Percentiles rank a stretch among this genome's conserved stretches.
These are phyloP conservation scores for Aspergillus pseudotamarii DNA, from an alignment of 2,329 filamentous ascomycete species.

Conservation along the genomic window DNA sequence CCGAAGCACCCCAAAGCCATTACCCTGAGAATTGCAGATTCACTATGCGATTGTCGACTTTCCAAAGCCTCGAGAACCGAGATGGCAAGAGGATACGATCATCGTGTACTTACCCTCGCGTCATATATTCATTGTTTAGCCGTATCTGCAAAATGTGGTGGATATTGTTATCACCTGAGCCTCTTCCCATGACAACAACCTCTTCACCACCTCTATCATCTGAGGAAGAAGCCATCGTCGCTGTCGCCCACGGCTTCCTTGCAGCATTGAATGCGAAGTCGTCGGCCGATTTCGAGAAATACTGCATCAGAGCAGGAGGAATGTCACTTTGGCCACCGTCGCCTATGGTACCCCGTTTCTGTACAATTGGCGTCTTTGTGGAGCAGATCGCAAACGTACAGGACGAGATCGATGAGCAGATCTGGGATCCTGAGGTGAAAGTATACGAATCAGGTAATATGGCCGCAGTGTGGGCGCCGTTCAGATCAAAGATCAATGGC, in stretches of 20 bases:
- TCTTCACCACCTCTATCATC: conserved; percentile 7
- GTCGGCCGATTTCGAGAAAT: conserved; percentile 35
- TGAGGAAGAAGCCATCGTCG: conserved; percentile 30
- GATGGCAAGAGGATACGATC: neutral
- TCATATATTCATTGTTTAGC: neutral
- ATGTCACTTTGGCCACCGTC: conserved; percentile 39
- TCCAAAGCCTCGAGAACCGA: neutral
- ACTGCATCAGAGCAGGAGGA: conserved; percentile 37
- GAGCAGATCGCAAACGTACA: conserved; percentile 33
- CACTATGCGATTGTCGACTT: neutral
- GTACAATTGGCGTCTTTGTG: conserved; percentile 39
- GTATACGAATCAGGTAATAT: conserved; percentile 32
- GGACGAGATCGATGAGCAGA: conserved; percentile 38
- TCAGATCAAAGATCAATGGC: conserved; percentile 38
- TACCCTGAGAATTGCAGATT: too few relatives aligned
- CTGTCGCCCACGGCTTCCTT: conserved; percentile 33
- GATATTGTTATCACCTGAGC: conserved; percentile 11
- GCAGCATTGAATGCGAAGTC: conserved; percentile 34
- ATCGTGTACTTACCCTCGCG: neutral
- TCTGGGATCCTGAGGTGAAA: conserved; percentile 39
- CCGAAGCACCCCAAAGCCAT: neutral
- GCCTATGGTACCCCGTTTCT: conserved; percentile 35
- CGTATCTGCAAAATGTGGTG: conserved; percentile 19
- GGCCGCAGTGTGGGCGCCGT: conserved; percentile 39
- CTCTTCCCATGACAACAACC: neutral